Percentiles rank a stretch among this genome's conserved stretches.
Evolutionary conservation across 78 protist species (phyloP).

Genomic region (Dictyostelium purpureum): DNA sequence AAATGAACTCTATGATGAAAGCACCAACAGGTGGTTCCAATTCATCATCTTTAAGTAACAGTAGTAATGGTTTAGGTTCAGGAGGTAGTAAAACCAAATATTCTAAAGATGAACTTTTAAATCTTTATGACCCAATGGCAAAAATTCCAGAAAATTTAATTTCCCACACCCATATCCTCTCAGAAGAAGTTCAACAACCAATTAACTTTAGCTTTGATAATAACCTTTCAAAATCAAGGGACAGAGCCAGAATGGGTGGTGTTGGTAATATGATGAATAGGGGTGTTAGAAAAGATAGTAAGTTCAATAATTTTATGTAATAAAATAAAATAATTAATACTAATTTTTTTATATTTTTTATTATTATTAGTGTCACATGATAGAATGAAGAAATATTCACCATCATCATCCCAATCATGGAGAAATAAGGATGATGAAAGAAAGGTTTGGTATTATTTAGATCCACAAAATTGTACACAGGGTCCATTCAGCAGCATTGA

Average conservation of each 20-base stretch:
- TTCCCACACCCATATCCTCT: conserved; percentile 45
- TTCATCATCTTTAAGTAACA: neutral
- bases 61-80: neutral
- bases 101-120: conserved; percentile 56
- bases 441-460: conserved; percentile 58
- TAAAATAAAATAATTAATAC: neutral
- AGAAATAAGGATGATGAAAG: conserved; percentile 18
- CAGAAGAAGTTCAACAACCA: conserved; percentile 56
- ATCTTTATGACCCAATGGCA: conserved; percentile 33
- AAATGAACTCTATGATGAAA: neutral
- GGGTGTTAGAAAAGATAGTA: conserved; percentile 39
- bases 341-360: neutral
- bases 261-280: conserved; percentile 18
- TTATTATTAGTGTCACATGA: conserved; percentile 10
- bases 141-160: conserved; percentile 25
- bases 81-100: conserved; percentile 23
- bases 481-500: conserved; percentile 54
- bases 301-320: neutral
- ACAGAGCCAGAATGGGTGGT: conserved; percentile 44
- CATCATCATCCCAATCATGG: conserved; percentile 62
- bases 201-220: conserved; percentile 48
- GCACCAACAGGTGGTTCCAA: neutral
- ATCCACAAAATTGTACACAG: conserved; percentile 56
- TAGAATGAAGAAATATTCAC: conserved; percentile 7
- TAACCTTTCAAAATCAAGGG: conserved; percentile 33